phyloP scores from a whole-genome alignment of 371 early-diverging fungal species.

The Mucor mucedo region DNA sequence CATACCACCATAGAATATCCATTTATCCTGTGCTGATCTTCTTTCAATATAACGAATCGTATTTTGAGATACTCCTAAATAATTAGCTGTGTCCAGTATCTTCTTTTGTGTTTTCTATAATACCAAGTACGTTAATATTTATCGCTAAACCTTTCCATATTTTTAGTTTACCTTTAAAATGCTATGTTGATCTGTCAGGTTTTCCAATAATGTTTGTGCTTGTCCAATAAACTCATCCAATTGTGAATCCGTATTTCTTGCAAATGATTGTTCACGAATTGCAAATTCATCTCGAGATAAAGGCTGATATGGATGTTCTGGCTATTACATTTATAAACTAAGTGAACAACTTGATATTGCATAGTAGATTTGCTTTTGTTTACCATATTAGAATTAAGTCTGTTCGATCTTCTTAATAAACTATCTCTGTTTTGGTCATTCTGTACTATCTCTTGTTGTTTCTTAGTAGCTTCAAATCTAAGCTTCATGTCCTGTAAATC shows the following conservation, averaged over 20 bases:
- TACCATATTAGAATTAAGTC: slow-evolving; percentile 17
- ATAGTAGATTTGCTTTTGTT: neutral
- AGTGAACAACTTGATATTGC: neutral
- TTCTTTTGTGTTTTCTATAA: slow-evolving; percentile 75
- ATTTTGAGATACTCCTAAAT: slow-evolving; percentile 81
- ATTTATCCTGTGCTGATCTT: slow-evolving; percentile 78
- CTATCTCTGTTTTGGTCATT: slow-evolving; percentile 56
- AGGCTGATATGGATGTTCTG: slow-evolving; percentile 56
- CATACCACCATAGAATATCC: slow-evolving; percentile 81
- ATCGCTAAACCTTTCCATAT: neutral
- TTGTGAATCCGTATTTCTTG: slow-evolving; percentile 61
- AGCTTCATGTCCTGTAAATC: slow-evolving; percentile 61
- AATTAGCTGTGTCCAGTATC: slow-evolving; percentile 79
- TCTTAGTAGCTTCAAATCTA: slow-evolving; percentile 62
- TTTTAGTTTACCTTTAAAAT: slow-evolving; percentile 69
- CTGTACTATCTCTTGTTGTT: slow-evolving; percentile 53
- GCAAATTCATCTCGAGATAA: slow-evolving; percentile 46
- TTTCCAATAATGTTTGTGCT: slow-evolving; percentile 70
- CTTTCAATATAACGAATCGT: slow-evolving; percentile 86
- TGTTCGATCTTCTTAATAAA: slow-evolving; percentile 49
- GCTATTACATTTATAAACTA: slow-evolving; percentile 29
- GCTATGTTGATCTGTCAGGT: slow-evolving; percentile 79
- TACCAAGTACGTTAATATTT: neutral
- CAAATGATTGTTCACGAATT: slow-evolving; percentile 53
- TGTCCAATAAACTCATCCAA: slow-evolving; percentile 78